Evolutionary conservation across 805 yeast genomes (phyloP), one percentile per base, ranked within the genome.

Genomic region (Myxozyma nipponensis): DNA sequence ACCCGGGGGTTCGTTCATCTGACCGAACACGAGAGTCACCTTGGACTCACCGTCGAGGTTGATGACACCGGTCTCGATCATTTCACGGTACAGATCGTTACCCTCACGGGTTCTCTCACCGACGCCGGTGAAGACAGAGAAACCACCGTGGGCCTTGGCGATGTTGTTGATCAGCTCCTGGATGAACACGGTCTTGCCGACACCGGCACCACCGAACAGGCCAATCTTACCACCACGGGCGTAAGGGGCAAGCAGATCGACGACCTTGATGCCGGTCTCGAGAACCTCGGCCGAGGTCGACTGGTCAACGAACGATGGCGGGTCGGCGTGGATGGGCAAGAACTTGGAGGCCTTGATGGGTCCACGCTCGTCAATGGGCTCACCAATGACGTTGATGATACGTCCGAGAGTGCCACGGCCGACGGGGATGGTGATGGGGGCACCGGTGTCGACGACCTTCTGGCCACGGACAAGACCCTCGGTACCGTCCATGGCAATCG

Each of bases 151-250:
- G 70, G 98, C 98, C 83, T 91, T 93, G 74, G 98, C 98, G 72
- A 91, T 93, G 83, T 91, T 91, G 90, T 93, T 91, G 77, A 91
- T 91, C 80, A 91, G 83, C 81, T 91, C 98, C 82, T 91, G 98
- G 78, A 91, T 91, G 79, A 91, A 91, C 62, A 91, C 98, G 76
- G 98, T 91, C 79, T 91, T 91, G 79, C 98, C 98, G 86, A 91
- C 98, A 91, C 98, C 98, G 76, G 98, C 98, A 91, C 98, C 98
- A 82, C 98, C 98, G 86, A 91, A 91, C 72, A 91, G 84, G 84
- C 98, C 98, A 88, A 91, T 91, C 84, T 91, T 91, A 87, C 98
- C 98, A 87, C 98, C 98, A 87, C 97, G 89, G 73, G 98, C 98
- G 81, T 91, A 91, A 67, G 98, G 98, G 66, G 98, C 98, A 65